Evolutionary conservation across 768 basidiomycete species (phyloP).

Genomic region (Trametes elegans): DNA sequence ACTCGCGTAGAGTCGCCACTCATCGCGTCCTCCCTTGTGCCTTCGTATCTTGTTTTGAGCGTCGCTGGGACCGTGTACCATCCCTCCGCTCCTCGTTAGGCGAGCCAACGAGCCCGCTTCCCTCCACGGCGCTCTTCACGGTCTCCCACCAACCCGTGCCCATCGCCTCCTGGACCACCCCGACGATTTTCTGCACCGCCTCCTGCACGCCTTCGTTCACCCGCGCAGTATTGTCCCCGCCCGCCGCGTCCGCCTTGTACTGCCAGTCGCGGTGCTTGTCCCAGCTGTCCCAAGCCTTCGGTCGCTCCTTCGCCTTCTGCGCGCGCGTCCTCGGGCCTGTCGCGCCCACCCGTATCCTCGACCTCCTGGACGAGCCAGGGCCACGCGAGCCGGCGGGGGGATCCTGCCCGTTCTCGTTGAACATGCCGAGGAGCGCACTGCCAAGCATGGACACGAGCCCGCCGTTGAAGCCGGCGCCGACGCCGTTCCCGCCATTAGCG

Average conservation of each 20-base stretch:
- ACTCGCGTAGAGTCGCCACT: background rate
- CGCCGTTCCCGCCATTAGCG: constrained; percentile 33
- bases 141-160: constrained; percentile 41
- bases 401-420: constrained; percentile 38
- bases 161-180: constrained; percentile 36
- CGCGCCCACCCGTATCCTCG: constrained; percentile 24
- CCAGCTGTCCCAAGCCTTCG: constrained; percentile 69
- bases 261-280: constrained; percentile 61
- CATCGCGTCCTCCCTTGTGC: constrained; percentile 3
- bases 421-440: constrained; percentile 39
- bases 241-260: constrained; percentile 32
- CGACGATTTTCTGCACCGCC: constrained; percentile 46
- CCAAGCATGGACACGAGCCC: constrained; percentile 41
- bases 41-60: constrained; percentile 6
- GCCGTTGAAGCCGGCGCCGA: constrained; percentile 27
- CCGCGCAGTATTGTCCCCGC: constrained; percentile 24
- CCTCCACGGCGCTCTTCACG: constrained; percentile 30
- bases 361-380: constrained; percentile 6
- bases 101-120: constrained; percentile 10
- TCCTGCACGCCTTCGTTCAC: constrained; percentile 24
- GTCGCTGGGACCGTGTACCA: background rate
- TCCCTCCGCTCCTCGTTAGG: background rate
- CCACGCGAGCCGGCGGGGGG: constrained; percentile 14
- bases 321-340: constrained; percentile 2
- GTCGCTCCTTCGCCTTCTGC: constrained; percentile 23